A percentile compares a stretch with the other conserved stretches of the same genome.
phyloP scores from a whole-genome alignment of 1,284 basidiomycete species.

The Trichosporon ovoides region DNA sequence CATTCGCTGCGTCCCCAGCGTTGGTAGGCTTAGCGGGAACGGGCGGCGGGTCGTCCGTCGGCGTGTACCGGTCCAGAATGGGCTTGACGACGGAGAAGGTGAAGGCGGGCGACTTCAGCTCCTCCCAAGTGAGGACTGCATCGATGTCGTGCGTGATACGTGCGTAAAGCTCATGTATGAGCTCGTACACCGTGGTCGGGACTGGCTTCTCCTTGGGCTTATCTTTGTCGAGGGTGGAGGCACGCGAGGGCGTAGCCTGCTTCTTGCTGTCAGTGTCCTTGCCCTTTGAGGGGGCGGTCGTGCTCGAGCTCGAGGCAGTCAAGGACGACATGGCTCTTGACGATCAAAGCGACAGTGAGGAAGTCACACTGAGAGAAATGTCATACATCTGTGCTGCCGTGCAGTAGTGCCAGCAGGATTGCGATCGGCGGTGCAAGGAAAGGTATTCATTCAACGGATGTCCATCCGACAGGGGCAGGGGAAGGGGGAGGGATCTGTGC shows the following conservation, averaged over 20 bases:
- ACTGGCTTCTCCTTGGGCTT: no score
- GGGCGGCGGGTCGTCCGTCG: constrained; percentile 53
- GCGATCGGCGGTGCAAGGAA: no score
- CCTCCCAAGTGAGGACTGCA: constrained; percentile 73
- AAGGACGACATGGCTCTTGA: background rate
- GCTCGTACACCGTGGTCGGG: constrained; percentile 26
- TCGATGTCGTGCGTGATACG: constrained; percentile 52
- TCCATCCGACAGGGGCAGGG: no score
- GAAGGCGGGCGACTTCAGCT: constrained; percentile 73
- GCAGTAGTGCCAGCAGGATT: no score
- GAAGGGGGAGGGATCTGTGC: no score
- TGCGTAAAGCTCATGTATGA: constrained; percentile 44
- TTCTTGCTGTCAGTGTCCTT: no score
- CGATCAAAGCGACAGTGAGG: no score
- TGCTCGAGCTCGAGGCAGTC: constrained; percentile 1
- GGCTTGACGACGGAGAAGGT: constrained; percentile 77
- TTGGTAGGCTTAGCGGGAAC: background rate
- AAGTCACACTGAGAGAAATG: no score
- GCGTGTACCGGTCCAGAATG: constrained; percentile 65
- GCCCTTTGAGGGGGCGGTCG: background rate
- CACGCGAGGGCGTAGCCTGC: background rate
- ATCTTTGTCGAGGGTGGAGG: background rate
- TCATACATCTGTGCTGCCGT: no score
- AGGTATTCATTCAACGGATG: no score
- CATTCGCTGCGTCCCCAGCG: no score